Evolutionary conservation across 176 grass and related monocot species (phyloP).

Genomic region (Calamus simplicifolius): DNA sequence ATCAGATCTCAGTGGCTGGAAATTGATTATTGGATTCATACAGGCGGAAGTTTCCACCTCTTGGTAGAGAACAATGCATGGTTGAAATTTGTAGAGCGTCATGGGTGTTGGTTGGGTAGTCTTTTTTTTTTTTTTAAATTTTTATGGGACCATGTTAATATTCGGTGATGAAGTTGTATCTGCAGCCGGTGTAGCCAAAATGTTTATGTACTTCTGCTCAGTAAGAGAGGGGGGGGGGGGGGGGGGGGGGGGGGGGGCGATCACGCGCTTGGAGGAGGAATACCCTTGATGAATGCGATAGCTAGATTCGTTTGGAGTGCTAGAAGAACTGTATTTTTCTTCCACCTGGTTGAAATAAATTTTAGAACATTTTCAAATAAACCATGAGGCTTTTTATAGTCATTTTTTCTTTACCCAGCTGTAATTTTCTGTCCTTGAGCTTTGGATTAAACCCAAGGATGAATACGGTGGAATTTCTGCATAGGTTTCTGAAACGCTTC

Average conservation of each 20-base stretch:
- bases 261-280: background rate
- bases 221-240: background rate
- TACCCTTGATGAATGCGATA: background rate
- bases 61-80: background rate
- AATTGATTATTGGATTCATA: conserved; percentile 10
- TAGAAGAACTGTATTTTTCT: background rate
- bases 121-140: background rate
- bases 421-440: too few species aligned
- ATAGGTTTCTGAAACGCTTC: too few species aligned
- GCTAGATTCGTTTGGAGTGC: background rate
- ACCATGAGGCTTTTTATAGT: too few species aligned
- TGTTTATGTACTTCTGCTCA: background rate
- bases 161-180: background rate
- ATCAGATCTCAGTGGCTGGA: background rate
- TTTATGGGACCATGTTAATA: background rate
- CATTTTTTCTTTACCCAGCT: too few species aligned
- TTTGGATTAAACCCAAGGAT: too few species aligned
- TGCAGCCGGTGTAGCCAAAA: background rate
- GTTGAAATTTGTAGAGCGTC: background rate
- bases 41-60: background rate
- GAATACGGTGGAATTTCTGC: too few species aligned
- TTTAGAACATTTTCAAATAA: background rate
- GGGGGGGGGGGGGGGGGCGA: background rate
- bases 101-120: background rate
- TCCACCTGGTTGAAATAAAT: background rate